These are phyloP conservation scores for Hibiscus syriacus DNA, from an alignment of 345 rosid species.

Conservation along the genomic window DNA sequence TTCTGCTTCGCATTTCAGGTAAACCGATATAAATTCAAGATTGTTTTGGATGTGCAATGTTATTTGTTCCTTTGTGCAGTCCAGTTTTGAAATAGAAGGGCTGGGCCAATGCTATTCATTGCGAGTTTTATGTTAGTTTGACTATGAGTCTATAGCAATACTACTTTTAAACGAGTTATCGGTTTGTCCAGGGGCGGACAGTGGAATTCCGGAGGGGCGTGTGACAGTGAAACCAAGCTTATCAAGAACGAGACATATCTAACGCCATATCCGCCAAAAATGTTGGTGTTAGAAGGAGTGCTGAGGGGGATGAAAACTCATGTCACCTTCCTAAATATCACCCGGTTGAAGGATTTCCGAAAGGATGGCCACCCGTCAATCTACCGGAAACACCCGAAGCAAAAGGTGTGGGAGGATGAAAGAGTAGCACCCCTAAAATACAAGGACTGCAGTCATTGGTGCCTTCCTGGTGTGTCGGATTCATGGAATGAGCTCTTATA, in stretches of 20 bases:
- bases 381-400: constrained; percentile 42
- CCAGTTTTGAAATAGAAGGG: too few relatives aligned
- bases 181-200: constrained; percentile 70
- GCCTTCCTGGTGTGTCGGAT: constrained; percentile 96
- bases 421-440: constrained; percentile 40
- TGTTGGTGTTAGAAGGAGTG: constrained; percentile 67
- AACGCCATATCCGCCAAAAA: constrained; percentile 55
- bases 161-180: too few relatives aligned
- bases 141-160: too few relatives aligned
- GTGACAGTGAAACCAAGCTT: constrained; percentile 72
- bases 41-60: not conserved
- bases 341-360: constrained; percentile 74
- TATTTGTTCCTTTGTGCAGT: too few relatives aligned
- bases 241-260: constrained; percentile 71
- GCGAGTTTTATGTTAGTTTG: too few relatives aligned
- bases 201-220: constrained; percentile 96
- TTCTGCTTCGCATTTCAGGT: constrained; percentile 96
- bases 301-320: constrained; percentile 64
- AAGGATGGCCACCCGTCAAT: constrained; percentile 94
- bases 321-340: constrained; percentile 74
- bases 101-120: too few relatives aligned
- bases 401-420: constrained; percentile 31
- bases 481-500: constrained; percentile 87
- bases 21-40: not conserved
- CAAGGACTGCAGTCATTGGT: constrained; percentile 99